Conservation (phyloP, 345 rosid genomes). For the Firmiana major region DNA sequence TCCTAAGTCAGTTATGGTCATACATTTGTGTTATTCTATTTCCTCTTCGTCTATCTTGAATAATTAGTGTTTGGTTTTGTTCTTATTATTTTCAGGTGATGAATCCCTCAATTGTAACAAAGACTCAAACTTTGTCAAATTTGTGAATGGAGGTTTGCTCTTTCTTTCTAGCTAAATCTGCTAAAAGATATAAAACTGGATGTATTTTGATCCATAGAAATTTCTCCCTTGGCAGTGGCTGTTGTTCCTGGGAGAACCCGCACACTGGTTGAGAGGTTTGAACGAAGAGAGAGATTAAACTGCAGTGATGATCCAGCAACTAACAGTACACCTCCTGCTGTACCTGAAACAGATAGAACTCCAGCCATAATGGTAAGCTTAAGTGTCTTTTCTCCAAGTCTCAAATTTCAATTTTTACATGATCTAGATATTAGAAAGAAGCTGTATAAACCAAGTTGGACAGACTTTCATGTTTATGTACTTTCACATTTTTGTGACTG, state of each 20-base stretch:
- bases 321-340: background rate
- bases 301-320: conserved; percentile 33
- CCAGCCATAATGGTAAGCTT: conserved; percentile 25
- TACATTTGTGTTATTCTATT: background rate
- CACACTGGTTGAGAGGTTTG: conserved; percentile 87
- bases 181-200: background rate
- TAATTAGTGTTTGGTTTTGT: conserved; percentile 12
- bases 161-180: conserved; percentile 21
- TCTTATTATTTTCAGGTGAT: conserved; percentile 40
- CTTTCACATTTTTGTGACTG: background rate
- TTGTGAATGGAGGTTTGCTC: conserved; percentile 90
- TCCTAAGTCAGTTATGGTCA: background rate
- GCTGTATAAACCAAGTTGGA: background rate
- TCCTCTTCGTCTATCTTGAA: background rate
- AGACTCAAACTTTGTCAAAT: conserved; percentile 48
- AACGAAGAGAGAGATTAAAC: conserved; percentile 51
- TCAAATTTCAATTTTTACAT: conserved; percentile 10
- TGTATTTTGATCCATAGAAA: conserved; percentile 24
- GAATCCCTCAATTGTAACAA: conserved; percentile 34
- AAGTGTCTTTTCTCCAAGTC: background rate
- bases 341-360: conserved; percentile 21
- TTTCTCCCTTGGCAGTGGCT: conserved; percentile 63
- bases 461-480: background rate
- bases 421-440: conserved; percentile 9
- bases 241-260: conserved; percentile 90